Evolutionary conservation across 1,139 yeast genomes (phyloP), one percentile per base, ranked within the genome.

Genomic region (Yamadazyma songkhlaensis): DNA sequence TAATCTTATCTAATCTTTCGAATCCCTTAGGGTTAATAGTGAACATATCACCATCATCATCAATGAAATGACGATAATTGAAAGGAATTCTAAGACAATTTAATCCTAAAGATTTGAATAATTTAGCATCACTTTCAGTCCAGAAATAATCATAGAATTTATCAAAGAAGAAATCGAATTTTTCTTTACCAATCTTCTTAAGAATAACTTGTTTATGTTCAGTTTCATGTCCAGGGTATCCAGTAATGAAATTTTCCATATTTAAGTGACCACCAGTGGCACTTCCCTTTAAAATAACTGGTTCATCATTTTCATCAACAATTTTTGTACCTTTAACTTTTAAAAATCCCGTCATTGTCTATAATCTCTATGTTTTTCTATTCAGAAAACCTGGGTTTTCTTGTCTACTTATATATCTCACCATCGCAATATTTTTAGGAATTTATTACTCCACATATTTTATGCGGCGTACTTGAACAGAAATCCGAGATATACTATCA

Each of bases 201-300:
- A 46, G 43, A 39, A 71, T 48, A 2, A 64, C 68, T 34, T 54
- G 42, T 45, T 69, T 69, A 46, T 67, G 74, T 46, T 70, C 74
- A 14, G 72, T 62, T 48, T 70, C 76, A 44, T 67, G 72, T 6
- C 76, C 76, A 11, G 76, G 72, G 41, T 64, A 71, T 3, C 76
- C 76, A 28, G 74, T 71, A 44, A 71, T 71, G 63, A 71, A 71
- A 49, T 71, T 71, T 48, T 71, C 76, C 76, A 71, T 71, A 48
- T 70, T 71, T 40, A 71, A 57, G 43, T 66, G 72, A 31, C 76
- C 76, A 23, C 76, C 76, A 29, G 59, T 60, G 35, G 73, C 75
- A 28, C 72, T 50, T 22, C 69, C 70, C 36, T 57, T 59, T 39
- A 69, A 61, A 12, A 69, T 63, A 6, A 67, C 55, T 7, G 61